Evolutionary conservation across 495 filamentous ascomycete genomes (phyloP).

Genomic region (Podospora comata): DNA sequence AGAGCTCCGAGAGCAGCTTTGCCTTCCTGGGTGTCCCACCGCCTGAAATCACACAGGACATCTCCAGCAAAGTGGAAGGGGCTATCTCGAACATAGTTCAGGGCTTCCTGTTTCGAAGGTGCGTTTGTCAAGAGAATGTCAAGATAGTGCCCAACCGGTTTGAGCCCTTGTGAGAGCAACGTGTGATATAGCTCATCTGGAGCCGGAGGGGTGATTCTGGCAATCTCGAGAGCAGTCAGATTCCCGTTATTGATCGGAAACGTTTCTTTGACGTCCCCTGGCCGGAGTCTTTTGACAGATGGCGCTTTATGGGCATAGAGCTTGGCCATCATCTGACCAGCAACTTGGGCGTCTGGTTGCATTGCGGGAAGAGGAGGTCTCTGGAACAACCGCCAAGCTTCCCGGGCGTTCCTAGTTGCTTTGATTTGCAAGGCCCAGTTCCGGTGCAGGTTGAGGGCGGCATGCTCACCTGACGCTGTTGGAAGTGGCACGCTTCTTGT

Average conservation of each 20-base stretch:
- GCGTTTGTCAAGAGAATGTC: conserved; percentile 36
- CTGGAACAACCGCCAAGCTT: conserved; percentile 46
- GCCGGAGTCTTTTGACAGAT: conserved; percentile 25
- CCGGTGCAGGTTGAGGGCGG: conserved; percentile 29
- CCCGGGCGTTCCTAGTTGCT: conserved; percentile 43
- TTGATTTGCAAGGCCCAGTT: conserved; percentile 39
- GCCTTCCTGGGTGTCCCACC: neutral
- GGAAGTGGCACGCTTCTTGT: conserved; percentile 32
- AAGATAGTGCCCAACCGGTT: conserved; percentile 36
- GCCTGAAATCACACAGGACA: conserved; percentile 16
- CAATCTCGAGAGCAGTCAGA: conserved; percentile 43
- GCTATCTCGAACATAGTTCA: conserved; percentile 40
- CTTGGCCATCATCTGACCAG: conserved; percentile 48
- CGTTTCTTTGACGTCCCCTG: conserved; percentile 39
- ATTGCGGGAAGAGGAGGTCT: conserved; percentile 28
- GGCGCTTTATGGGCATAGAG: conserved; percentile 28
- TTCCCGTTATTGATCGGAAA: conserved; percentile 41
- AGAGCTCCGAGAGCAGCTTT: neutral
- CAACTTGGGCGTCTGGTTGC: conserved; percentile 34
- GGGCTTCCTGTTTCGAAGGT: conserved; percentile 27
- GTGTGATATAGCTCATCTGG: conserved; percentile 36
- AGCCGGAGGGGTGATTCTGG: conserved; percentile 39
- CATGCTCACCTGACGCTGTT: conserved; percentile 23
- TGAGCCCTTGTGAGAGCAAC: conserved; percentile 38
- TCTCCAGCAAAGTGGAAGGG: conserved; percentile 13